phyloP scores from a whole-genome alignment of 2,329 filamentous ascomycete species.

The Cladosporium cucumerinum region DNA sequence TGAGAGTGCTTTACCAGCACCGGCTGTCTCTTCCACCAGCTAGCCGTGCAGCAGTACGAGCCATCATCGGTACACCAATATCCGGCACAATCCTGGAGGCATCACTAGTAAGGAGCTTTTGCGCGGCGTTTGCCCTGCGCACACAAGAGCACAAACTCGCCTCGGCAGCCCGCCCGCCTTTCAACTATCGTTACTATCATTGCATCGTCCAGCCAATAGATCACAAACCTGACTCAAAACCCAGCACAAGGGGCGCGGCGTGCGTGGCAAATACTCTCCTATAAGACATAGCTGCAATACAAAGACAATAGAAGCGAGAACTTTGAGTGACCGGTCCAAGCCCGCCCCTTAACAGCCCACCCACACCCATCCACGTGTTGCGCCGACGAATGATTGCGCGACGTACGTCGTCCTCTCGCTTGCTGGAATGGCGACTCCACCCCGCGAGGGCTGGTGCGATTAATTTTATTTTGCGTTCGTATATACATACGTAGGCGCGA shows the following conservation, averaged over 20 bases:
- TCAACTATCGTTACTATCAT: neutral
- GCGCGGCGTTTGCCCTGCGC: neutral
- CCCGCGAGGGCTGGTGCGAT: neutral
- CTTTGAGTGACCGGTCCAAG: neutral
- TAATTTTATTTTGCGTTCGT: neutral
- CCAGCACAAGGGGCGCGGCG: neutral
- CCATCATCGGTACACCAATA: too few relatives aligned
- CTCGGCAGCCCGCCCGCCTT: neutral
- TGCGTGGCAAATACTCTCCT: neutral
- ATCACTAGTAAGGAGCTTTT: constrained; percentile 5
- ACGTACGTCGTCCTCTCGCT: neutral
- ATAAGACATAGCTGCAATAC: constrained; percentile 7
- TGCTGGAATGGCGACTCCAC: neutral
- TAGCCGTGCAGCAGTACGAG: neutral
- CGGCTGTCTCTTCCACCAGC: neutral
- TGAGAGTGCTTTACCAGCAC: too few relatives aligned
- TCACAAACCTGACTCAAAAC: constrained; percentile 7
- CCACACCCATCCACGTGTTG: neutral
- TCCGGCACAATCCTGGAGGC: neutral
- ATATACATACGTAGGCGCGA: neutral
- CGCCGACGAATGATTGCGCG: neutral
- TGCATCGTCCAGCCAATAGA: constrained; percentile 5
- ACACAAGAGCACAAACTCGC: neutral
- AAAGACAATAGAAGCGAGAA: neutral
- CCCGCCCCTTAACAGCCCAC: neutral